A percentile compares a stretch with the other conserved stretches of the same genome.
These are phyloP conservation scores for Talaromyces pinophilus DNA, from an alignment of 2,329 filamentous ascomycete genomes.

Conservation along the genomic window DNA sequence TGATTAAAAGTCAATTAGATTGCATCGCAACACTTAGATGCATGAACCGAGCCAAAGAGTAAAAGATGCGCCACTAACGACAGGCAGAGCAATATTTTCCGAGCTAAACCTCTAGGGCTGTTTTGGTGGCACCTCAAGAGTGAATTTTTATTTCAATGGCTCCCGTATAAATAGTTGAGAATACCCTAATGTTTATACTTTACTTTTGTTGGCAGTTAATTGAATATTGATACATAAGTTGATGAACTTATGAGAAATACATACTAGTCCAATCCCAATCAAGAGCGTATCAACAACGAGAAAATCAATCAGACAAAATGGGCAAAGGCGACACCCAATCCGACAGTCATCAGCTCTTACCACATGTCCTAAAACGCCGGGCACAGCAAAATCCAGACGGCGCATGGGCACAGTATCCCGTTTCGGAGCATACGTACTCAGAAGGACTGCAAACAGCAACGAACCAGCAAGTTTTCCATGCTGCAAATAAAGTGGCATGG, in stretches of 20 bases:
- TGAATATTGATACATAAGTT: background rate
- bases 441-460: slow-evolving; percentile 16
- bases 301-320: slow-evolving; percentile 5
- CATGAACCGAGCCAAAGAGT: background rate
- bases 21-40: background rate
- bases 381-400: slow-evolving; percentile 16
- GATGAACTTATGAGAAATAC: background rate
- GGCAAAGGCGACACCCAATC: slow-evolving; percentile 17
- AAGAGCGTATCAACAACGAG: background rate
- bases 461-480: slow-evolving; percentile 10
- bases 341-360: slow-evolving; percentile 15
- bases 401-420: slow-evolving; percentile 19
- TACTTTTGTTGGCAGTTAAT: background rate
- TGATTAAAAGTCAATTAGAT: background rate
- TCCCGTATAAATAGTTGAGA: background rate
- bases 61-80: background rate
- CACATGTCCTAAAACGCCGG: slow-evolving; percentile 8
- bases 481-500: slow-evolving; percentile 17
- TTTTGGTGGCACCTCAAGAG: background rate
- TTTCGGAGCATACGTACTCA: slow-evolving; percentile 15
- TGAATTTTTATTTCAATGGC: background rate
- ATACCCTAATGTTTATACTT: background rate
- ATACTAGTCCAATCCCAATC: background rate
- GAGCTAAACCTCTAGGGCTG: background rate
- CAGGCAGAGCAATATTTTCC: background rate